Conservation (phyloP, 768 basidiomycete species). For the Boletus huronensis region DNA sequence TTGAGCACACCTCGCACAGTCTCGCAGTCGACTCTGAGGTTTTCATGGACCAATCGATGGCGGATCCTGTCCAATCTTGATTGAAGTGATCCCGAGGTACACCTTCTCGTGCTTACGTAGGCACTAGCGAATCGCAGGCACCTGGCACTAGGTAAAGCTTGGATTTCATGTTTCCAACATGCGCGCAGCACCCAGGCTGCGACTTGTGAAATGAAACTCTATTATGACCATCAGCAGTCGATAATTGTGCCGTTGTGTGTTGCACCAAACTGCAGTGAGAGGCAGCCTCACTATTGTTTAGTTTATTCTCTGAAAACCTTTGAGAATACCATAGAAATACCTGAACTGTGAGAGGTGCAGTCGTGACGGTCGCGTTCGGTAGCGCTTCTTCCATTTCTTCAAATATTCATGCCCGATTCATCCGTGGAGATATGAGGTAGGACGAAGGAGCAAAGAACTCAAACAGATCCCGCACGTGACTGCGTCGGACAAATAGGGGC, state of each 20-base stretch:
- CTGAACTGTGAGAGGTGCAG: not conserved
- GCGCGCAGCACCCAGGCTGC: not conserved
- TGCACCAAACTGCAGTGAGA: not conserved
- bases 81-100: too few species aligned
- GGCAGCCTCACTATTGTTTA: not conserved
- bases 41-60: too few species aligned
- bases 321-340: not conserved
- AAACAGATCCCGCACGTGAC: too few species aligned
- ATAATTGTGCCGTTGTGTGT: not conserved
- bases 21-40: not conserved
- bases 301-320: not conserved
- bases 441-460: too few species aligned
- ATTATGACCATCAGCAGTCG: not conserved
- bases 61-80: not conserved
- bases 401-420: not conserved
- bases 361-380: not conserved
- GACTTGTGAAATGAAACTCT: not conserved
- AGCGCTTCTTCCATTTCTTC: not conserved
- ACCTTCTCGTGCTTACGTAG: not conserved
- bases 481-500: too few species aligned
- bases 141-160: too few species aligned
- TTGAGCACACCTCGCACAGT: constrained; percentile 7
- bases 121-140: too few species aligned
- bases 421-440: not conserved
- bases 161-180: too few species aligned